Base-by-base conservation (phyloP, 257 asterid genomes). In the Solanum medicagineum region DNA sequence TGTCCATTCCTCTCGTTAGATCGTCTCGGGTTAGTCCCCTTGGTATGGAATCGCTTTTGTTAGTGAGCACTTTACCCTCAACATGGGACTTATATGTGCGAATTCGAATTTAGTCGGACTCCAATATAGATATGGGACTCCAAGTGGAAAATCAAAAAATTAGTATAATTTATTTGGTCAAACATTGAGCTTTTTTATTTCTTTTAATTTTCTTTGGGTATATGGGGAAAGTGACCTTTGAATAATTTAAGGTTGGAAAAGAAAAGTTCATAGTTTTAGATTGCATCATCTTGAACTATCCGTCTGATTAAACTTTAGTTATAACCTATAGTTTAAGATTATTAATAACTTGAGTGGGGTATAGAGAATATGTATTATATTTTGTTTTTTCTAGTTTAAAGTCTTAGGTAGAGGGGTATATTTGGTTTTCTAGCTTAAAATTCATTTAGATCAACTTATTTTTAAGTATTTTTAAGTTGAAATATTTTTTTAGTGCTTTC, bases 241-340 rank as follows among this genome's bases (percentile, higher is more conserved):
- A 77, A 77, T 77, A 77, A 24, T 47, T 51, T 4, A 53, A 26
- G 14, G 47, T 77, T 51, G 3, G 0, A 9, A 1, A 45, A 16
- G 62, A 77, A 77, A 16, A 77, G 63, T 51, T 51, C 60, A 0
- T 47, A 7, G 22, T 5, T 24, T 16, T 49, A n/a, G 1, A 75
- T 75, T 49, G 81, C 44, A 75, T 70, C 80, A 70, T 70, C 80
- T 70, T 10, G 80, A 70, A 40, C 36, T 19, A 70, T 70, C 80
- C 80, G 80, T 70, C 54, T 10, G 42, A 70, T 40, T 40, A 1
- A 2, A 70, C 22, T 17, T 19, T 70, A 40, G 29, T 70, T 42
- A 10, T 42, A 40, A 29, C n/a, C 10, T 15, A 40, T 69, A 40
- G 9, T 69, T 69, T 70, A 40, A 70, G 17, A 70, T 10, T 40